Evolutionary conservation across 78 protist genomes (phyloP).

Genomic region (Dictyostelium discoideum): dicty_2.7 NC_007088.5:7705001-7705500

Average conservation of each 20-base stretch:
- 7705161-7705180: constrained; percentile 19
- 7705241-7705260: constrained; percentile 31
- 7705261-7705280: constrained; percentile 40
- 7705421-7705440: constrained; percentile 5
- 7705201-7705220: not conserved
- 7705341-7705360: constrained; percentile 29
- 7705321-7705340: constrained; percentile 34
- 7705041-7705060: not conserved
- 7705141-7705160: not conserved
- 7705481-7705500: constrained; percentile 11
- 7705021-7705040: not conserved
- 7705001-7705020: constrained; percentile 3
- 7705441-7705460: not conserved
- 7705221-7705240: not conserved
- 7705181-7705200: not conserved
- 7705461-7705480: not conserved
- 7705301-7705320: constrained; percentile 66
- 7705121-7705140: not conserved
- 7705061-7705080: not conserved
- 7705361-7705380: not conserved
- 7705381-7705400: constrained; percentile 42
- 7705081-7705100: not conserved
- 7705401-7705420: not conserved
- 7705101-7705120: not conserved
- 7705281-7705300: not conserved